phyloP scores from a whole-genome alignment of 345 rosid genomes.

The Dipteronia sinensis region DNA sequence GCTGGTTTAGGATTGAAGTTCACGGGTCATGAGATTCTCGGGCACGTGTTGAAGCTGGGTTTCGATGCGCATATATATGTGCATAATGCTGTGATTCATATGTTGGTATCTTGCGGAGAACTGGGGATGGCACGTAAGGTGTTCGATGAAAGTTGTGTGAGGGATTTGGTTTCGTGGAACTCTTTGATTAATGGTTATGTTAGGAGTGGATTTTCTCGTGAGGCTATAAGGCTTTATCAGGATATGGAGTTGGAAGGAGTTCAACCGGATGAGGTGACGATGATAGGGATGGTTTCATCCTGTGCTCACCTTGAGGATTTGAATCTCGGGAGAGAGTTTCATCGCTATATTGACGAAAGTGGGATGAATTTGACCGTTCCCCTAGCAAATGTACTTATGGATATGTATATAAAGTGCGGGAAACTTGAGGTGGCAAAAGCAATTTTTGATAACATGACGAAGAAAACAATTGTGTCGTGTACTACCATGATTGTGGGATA shows the following conservation, averaged over 20 bases:
- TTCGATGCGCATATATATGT: slow-evolving; percentile 63
- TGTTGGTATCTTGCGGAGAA: slow-evolving; percentile 60
- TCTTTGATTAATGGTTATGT: slow-evolving; percentile 79
- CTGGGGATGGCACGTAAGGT: slow-evolving; percentile 58
- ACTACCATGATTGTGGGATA: slow-evolving; percentile 81
- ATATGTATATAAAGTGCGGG: slow-evolving; percentile 86
- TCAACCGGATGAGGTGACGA: slow-evolving; percentile 70
- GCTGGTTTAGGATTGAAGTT: slow-evolving; percentile 36
- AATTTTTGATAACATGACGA: slow-evolving; percentile 56
- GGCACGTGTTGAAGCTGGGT: slow-evolving; percentile 68
- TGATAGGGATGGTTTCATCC: slow-evolving; percentile 71
- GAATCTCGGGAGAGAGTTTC: slow-evolving; percentile 65
- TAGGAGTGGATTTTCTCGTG: slow-evolving; percentile 47
- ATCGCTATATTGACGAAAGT: slow-evolving; percentile 40
- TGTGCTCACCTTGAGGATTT: slow-evolving; percentile 58
- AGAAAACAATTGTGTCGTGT: slow-evolving; percentile 65
- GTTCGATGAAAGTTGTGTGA: slow-evolving; percentile 74
- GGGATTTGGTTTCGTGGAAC: slow-evolving; percentile 90
- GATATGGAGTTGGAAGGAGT: slow-evolving; percentile 57
- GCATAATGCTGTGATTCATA: slow-evolving; percentile 60
- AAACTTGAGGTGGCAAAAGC: slow-evolving; percentile 49
- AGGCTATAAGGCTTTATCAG: slow-evolving; percentile 51
- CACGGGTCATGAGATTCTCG: slow-evolving; percentile 57
- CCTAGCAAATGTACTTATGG: slow-evolving; percentile 76
- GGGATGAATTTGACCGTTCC: slow-evolving; percentile 55